Percentiles rank a stretch among this genome's conserved stretches.
Conservation (phyloP, 805 yeast species). For the Zygosaccharomyces pseudorouxii region DNA sequence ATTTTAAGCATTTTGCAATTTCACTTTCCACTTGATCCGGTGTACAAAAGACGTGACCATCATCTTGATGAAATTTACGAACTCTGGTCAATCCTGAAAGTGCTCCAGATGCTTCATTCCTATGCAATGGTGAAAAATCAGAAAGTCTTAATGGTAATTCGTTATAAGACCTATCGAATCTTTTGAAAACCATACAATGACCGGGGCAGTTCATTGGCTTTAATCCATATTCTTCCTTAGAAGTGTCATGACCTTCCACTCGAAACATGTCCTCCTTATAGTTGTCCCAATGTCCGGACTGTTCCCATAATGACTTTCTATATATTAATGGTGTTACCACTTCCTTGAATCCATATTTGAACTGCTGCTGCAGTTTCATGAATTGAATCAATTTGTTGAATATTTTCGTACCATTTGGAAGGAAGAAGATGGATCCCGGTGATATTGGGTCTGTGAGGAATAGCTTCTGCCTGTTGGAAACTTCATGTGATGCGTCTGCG, state of each 20-base stretch:
- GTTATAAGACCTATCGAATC: conserved; percentile 72
- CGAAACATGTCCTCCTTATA: conserved; percentile 92
- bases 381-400: conserved; percentile 74
- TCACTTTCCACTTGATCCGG: conserved; percentile 71
- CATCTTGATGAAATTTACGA: conserved; percentile 95
- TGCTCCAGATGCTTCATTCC: conserved; percentile 95
- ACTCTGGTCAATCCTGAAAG: conserved; percentile 89
- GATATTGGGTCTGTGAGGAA: conserved; percentile 76
- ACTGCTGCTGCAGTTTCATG: conserved; percentile 70
- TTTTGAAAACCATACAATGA: conserved; percentile 78
- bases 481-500: conserved; percentile 13
- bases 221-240: conserved; percentile 59
- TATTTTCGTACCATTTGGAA: conserved; percentile 88
- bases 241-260: conserved; percentile 53
- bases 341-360: conserved; percentile 82
- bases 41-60: conserved; percentile 92
- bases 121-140: conserved; percentile 87
- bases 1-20: conserved; percentile 62
- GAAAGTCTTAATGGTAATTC: conserved; percentile 83
- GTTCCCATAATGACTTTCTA: conserved; percentile 79
- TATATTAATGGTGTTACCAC: conserved; percentile 90
- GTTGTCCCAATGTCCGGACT: conserved; percentile 93
- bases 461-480: conserved; percentile 60
- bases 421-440: conserved; percentile 88
- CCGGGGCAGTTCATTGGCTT: conserved; percentile 98